These are phyloP conservation scores for Closterium sp. DNA, from an alignment of 139 green algal genomes.

Conservation along the genomic window DNA sequence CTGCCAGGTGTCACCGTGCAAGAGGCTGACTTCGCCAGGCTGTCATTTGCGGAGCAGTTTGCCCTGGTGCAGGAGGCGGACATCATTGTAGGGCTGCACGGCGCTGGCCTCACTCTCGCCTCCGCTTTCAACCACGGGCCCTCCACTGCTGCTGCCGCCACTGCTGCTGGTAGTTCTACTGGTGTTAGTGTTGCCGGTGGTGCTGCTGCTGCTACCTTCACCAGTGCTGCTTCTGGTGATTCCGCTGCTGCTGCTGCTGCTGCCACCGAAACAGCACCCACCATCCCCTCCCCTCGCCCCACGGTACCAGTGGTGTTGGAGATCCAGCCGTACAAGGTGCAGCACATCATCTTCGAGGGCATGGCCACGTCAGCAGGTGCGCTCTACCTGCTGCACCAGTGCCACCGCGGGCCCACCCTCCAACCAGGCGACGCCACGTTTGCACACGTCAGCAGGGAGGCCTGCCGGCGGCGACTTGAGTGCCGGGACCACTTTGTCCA, in stretches of 20 bases:
- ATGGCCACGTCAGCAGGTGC: background rate
- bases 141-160: background rate
- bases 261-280: background rate
- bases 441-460: background rate
- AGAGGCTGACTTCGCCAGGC: background rate
- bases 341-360: slow-evolving; percentile 11
- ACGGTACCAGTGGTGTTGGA: background rate
- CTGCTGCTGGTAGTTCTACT: too few species aligned
- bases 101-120: background rate
- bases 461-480: background rate
- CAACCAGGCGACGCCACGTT: background rate
- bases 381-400: slow-evolving; percentile 6
- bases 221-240: background rate
- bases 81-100: background rate
- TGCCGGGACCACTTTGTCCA: background rate
- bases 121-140: background rate
- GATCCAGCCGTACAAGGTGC: background rate
- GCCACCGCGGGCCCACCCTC: background rate
- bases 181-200: too few species aligned
- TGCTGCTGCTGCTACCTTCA: background rate
- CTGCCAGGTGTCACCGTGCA: background rate
- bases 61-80: background rate
- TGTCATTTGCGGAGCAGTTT: background rate
- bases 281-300: background rate
- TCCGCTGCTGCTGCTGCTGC: background rate